Evolutionary conservation across 176 grass and related monocot species (phyloP), one percentile per base, ranked within the genome.

Genomic region (barley (Hordeum vulgare)): DNA sequence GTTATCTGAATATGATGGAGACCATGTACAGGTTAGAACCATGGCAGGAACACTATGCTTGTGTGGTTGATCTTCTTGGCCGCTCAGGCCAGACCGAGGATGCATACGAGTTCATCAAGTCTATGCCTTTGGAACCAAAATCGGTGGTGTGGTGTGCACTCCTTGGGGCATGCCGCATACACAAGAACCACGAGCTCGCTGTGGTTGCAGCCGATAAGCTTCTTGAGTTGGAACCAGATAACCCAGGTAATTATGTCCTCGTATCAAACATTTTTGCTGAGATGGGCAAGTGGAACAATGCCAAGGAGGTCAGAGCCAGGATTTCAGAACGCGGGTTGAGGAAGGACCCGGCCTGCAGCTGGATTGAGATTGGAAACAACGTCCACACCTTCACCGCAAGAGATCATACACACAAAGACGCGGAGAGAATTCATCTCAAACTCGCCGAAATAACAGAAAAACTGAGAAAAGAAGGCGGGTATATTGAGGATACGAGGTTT

Each of bases 21-120:
- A 85, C 26, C 59, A 77, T 78, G 1, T 95, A 91, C 67, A 24
- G 76, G 44, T 84, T 95, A 62, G 60, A 94, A 66, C 93, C 93
- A 70, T 98, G 93, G 96, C 89, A 94, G 29, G 92, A 95, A 29
- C 92, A 95, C 39, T 95, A 89, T 65, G 92, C 92, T 14, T 93
- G 86, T 65, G 37, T 91, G 17, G 96, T 98, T 67, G 92, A 98
- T 79, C 90, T 98, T 81, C 89, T 95, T 76, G 89, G 96, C 11
- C 90, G 90, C 35, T 87, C 92, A 62, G 96, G 92, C 23, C 77
- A 41, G 66, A 87, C 81, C 6, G 81, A 90, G 20, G 93, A 91
- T 53, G 93, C 96, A 18, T 95, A 87, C 17, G 5, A 85, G 33
- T 98, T 98, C 71, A 93, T 95, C 47, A 81, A 88, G 34, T 84